Percentiles rank a stretch among this genome's conserved stretches.
phyloP scores from a whole-genome alignment of 176 grass and related monocot species.

The Tuctoria greenei region DNA sequence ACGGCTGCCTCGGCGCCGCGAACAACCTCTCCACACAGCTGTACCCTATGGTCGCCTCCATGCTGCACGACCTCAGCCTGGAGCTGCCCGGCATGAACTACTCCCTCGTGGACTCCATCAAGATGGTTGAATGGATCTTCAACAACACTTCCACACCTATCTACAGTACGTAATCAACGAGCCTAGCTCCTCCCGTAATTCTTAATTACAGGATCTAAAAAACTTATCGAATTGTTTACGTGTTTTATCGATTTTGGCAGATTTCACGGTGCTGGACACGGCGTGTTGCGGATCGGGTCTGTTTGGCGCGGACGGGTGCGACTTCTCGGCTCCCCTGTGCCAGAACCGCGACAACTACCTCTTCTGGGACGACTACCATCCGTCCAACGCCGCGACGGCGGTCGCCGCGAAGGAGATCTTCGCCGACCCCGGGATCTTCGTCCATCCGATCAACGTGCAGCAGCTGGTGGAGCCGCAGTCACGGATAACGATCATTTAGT shows the following conservation, averaged over 20 bases:
- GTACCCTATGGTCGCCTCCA: conserved; percentile 16
- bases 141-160: neutral
- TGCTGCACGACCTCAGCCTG: conserved; percentile 14
- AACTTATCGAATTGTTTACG: too few relatives aligned
- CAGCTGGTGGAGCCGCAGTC: conserved; percentile 45
- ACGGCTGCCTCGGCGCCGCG: conserved; percentile 23
- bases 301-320: neutral
- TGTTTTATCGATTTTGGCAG: too few relatives aligned
- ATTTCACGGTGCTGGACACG: conserved; percentile 3
- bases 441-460: conserved; percentile 63
- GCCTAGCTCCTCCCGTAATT: too few relatives aligned
- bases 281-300: conserved; percentile 40
- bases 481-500: neutral
- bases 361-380: conserved; percentile 75
- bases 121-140: neutral
- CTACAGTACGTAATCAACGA: too few relatives aligned
- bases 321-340: conserved; percentile 22
- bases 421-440: conserved; percentile 32
- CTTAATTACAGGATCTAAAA: too few relatives aligned
- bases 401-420: conserved; percentile 36
- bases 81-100: conserved; percentile 49
- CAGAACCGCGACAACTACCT: conserved; percentile 31
- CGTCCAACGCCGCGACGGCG: conserved; percentile 44
- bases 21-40: conserved; percentile 37
- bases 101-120: conserved; percentile 34